phyloP scores from a whole-genome alignment of 495 filamentous ascomycete species.

The Copromyces sp. region DNA sequence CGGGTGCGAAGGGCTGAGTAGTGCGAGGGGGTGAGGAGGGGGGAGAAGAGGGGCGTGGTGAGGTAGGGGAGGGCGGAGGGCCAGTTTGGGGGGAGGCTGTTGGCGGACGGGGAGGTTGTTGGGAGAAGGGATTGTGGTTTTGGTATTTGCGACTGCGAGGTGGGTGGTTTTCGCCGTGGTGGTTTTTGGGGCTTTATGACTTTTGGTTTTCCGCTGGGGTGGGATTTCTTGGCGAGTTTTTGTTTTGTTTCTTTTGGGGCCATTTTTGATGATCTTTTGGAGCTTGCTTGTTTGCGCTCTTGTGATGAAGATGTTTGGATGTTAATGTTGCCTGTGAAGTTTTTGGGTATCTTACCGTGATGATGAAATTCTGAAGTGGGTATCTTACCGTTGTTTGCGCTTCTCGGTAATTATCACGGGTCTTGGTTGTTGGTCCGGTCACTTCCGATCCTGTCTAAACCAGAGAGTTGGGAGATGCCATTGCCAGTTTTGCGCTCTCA shows the following conservation, averaged over 20 bases:
- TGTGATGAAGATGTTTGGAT: neutral
- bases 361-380: neutral
- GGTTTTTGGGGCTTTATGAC: neutral
- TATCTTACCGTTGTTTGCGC: neutral
- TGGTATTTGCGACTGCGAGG: neutral
- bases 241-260: neutral
- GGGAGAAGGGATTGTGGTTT: neutral
- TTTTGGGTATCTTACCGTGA: neutral
- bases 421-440: neutral
- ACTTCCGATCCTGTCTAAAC: neutral
- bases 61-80: slow-evolving; percentile 45
- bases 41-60: slow-evolving; percentile 38
- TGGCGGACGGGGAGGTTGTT: neutral
- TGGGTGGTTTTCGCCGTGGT: neutral
- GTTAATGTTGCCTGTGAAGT: neutral
- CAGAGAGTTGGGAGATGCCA: neutral
- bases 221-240: neutral
- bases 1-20: slow-evolving; percentile 25
- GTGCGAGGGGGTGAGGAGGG: slow-evolving; percentile 29
- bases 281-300: neutral
- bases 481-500: no score
- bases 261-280: neutral
- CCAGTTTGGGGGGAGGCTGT: slow-evolving; percentile 46
- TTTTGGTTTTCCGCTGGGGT: neutral
- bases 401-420: neutral